Base-by-base conservation (phyloP, 306 rosid species). In the Oxytropis ochrocephala region DNA sequence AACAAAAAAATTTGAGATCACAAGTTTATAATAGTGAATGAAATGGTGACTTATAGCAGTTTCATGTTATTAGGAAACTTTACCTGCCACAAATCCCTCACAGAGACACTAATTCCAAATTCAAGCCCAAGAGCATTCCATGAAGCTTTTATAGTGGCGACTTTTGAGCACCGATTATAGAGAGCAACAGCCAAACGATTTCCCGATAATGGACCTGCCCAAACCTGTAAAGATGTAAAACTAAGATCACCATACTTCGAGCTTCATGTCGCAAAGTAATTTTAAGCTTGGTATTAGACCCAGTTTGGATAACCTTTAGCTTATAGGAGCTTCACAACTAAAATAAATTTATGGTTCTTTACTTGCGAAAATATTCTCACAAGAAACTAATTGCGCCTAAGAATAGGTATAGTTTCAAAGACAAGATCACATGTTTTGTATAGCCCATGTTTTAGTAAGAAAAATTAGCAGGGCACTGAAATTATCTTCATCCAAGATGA, bases 151-250 rank as follows among this genome's bases (percentile, higher is more conserved):
- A 94, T 77, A 30, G 82, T 83, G 39, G 80, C 42, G 3, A 73
- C 85, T 48, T 81, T 19, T 30, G 89, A 82, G 78, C 96, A 91
- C 43, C 97, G 85, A 69, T 94, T 94, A 97, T 97, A 94, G n/a
- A 94, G 86, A 74, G 73, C 89, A 61, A 90, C 89, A 1, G 30
- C 91, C 73, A 88, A 41, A 7, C 89, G 89, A 10, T 82, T 33
- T 76, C 83, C 85, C 2, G 97, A 85, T 58, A 90, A 81, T 76
- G 98, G 97, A 78, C 98, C 98, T n/a, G 97, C 89, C 97, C 98
- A 94, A 54, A 94, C 92, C 98, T 93, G 88, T 46, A 66, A 27
- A 53, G 18, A 18, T 49, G 61, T 55, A 41, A 39, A 52, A 47
- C 33, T 47, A 52, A 61, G 33, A 64, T 66, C 43, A n/a, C 33